A percentile compares a stretch with the other conserved stretches of the same genome.
Evolutionary conservation across 768 basidiomycete species (phyloP).

Genomic region (Mrakia gelida): DNA sequence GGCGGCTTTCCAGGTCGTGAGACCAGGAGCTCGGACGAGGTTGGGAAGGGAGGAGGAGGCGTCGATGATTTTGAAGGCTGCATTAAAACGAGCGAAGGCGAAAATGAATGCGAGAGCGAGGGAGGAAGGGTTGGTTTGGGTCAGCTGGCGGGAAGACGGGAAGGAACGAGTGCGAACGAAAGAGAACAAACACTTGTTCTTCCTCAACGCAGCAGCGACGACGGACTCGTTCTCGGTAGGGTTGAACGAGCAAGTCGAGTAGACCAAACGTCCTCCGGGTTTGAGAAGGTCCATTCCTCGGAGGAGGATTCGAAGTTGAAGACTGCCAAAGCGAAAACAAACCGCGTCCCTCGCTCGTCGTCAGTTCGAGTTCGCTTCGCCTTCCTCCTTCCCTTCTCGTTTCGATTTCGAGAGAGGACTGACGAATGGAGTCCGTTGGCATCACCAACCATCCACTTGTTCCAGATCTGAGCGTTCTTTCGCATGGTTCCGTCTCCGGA

Average conservation of each 20-base stretch:
- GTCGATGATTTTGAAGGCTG: slow-evolving; percentile 75
- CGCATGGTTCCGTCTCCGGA: slow-evolving; percentile 93
- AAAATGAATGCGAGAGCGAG: no score
- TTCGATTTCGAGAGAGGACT: slow-evolving; percentile 39
- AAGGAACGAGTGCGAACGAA: no score
- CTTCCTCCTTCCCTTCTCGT: no score
- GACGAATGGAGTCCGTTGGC: slow-evolving; percentile 87
- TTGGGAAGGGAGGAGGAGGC: slow-evolving; percentile 65
- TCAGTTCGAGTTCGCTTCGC: no score
- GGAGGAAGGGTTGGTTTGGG: no score
- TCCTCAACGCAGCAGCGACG: slow-evolving; percentile 71
- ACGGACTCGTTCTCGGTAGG: slow-evolving; percentile 98
- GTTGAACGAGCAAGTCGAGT: slow-evolving; percentile 96
- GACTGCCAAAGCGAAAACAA: slow-evolving; percentile 49
- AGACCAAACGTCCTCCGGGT: slow-evolving; percentile 85
- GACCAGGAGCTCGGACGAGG: slow-evolving; percentile 70
- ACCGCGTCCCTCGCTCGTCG: neutral
- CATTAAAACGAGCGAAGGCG: no score
- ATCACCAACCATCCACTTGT: slow-evolving; percentile 78
- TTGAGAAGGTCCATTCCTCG: slow-evolving; percentile 87
- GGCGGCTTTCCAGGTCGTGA: slow-evolving; percentile 73
- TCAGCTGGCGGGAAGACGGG: no score
- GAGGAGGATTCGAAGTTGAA: slow-evolving; percentile 86
- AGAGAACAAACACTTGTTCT: slow-evolving; percentile 62
- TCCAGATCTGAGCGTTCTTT: slow-evolving; percentile 95